Percentiles rank a stretch among this genome's conserved stretches.
These are phyloP conservation scores for Orbilia oligospora DNA, from an alignment of 2,329 filamentous ascomycete species.

Conservation along the genomic window DNA sequence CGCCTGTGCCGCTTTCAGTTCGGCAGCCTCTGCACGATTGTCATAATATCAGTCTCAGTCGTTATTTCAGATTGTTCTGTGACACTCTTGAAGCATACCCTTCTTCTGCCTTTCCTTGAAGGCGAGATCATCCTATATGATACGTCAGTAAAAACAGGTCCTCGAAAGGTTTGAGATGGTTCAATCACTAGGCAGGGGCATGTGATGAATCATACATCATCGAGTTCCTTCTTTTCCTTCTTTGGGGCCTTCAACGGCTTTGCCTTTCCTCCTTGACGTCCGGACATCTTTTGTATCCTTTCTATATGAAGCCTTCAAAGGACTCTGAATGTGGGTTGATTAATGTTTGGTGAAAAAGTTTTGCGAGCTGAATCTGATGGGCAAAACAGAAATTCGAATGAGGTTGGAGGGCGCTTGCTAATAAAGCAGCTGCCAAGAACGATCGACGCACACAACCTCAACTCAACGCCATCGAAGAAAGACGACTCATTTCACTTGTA, in stretches of 20 bases:
- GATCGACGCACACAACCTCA: constrained; percentile 35
- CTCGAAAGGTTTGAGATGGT: not conserved
- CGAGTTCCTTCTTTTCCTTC: constrained; percentile 61
- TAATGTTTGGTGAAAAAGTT: constrained; percentile 42
- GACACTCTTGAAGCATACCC: constrained; percentile 50
- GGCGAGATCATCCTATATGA: constrained; percentile 59
- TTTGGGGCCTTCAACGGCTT: constrained; percentile 65
- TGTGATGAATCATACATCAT: constrained; percentile 46
- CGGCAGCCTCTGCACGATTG: constrained; percentile 63
- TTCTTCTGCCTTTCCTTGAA: constrained; percentile 64
- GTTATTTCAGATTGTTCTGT: not conserved
- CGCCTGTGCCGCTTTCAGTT: constrained; percentile 63
- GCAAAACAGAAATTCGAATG: constrained; percentile 12
- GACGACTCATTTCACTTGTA: constrained; percentile 13
- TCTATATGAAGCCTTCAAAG: constrained; percentile 9
- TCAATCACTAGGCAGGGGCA: not conserved
- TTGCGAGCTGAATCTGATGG: constrained; percentile 27
- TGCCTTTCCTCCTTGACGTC: constrained; percentile 64
- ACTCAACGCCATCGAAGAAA: constrained; percentile 32
- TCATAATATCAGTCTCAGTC: constrained; percentile 11
- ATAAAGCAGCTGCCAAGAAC: constrained; percentile 54
- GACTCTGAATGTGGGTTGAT: constrained; percentile 12
- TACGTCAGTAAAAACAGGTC: constrained; percentile 15
- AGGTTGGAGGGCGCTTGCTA: constrained; percentile 49
- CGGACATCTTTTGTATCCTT: constrained; percentile 61